Base-by-base conservation (phyloP, 2,329 filamentous ascomycete genomes). In the Talaromyces islandicus region DNA sequence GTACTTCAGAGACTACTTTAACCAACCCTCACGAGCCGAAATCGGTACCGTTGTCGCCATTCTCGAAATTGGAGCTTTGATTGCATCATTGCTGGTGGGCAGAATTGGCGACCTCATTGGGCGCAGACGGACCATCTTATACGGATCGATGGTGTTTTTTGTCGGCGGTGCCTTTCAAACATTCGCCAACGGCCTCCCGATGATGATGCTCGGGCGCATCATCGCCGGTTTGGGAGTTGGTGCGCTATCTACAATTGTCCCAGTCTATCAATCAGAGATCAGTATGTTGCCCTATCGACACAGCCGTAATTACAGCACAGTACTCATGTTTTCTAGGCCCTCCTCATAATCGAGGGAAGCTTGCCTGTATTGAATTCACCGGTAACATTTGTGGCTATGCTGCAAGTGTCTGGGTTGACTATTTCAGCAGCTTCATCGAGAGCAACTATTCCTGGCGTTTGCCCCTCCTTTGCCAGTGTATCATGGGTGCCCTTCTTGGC, bases 21-120 rank as follows among this genome's bases (percentile, higher is more conserved):
- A 92, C 69, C 87, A 97, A 68, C 94, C 94, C 21, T 88, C 90
- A 25, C 85, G 85, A 68, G 91, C 92, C 53, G 86, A 96, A 73
- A 88, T 99, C 61, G 94, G 93, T 62, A 97, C 92, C 29, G 97
- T 97, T 88, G 94, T 99, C 60, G 93, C 94, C 66, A 97, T 99
- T 68, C 84, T 99, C 61, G 93, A 97, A 77, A 81, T 97, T 57
- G 94, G 94, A 62, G 94, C 94, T 41, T 89, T 99, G 64, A 88
- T 96, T 68, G 89, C 93, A 21, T 97, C 93, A 1, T 78, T 99
- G 11, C 75, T 88, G 30, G 91, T 97, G 38, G 94, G 94, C 55
- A 87, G 88, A 63, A 85, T 97, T 60, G 94, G 94, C 66, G 94
- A 99, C 73, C 84, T 96, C 60, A 90, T 97, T 63, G 94, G 94